phyloP scores from a whole-genome alignment of 441 rosid species.

The Kokia cookei region DNA sequence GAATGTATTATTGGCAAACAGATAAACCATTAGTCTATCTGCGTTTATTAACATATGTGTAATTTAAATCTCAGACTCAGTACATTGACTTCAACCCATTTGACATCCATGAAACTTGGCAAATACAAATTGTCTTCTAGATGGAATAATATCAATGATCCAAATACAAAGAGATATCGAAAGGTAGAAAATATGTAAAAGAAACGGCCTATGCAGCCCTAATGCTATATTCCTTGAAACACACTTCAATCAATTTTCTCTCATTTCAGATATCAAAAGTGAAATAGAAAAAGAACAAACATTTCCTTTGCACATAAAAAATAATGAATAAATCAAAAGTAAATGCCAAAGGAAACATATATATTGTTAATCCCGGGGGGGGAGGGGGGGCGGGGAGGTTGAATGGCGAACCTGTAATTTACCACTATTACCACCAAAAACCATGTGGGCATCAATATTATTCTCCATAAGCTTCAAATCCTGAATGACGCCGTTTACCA shows the following conservation, averaged over 20 bases:
- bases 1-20: not conserved
- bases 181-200: not conserved
- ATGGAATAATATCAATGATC: not conserved
- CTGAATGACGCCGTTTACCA: conserved; percentile 53
- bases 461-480: conserved; percentile 70
- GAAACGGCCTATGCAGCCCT: not conserved
- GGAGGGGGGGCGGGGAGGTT: not conserved
- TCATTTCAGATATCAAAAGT: not conserved
- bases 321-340: not conserved
- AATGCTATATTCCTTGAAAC: not conserved
- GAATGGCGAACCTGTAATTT: conserved; percentile 52
- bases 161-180: not conserved
- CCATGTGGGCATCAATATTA: conserved; percentile 46
- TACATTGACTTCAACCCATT: not conserved
- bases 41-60: not conserved
- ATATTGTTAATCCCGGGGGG: not conserved
- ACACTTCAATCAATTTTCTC: not conserved
- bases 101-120: not conserved
- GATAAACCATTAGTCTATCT: not conserved
- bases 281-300: not conserved
- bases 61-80: not conserved
- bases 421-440: conserved; percentile 77
- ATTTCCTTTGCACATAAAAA: not conserved
- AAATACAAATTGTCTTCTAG: not conserved
- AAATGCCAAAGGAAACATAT: not conserved